Percentiles rank a stretch among this genome's conserved stretches.
These are phyloP conservation scores for Sparassis latifolia DNA, from an alignment of 1,284 basidiomycete genomes.

Conservation along the genomic window DNA sequence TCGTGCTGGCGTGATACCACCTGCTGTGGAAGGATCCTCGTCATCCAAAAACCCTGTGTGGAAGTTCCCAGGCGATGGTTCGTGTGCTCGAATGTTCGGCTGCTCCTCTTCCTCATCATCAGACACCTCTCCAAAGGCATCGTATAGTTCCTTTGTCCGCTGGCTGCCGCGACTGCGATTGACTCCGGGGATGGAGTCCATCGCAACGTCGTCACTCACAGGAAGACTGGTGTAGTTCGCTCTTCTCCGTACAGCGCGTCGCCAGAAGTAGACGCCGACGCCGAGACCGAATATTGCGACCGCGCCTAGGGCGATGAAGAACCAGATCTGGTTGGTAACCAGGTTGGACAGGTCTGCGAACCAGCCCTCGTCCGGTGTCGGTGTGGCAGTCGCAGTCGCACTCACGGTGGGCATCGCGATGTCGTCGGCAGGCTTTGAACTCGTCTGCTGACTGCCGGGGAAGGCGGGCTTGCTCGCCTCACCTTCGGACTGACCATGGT, in stretches of 20 bases:
- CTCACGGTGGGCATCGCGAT: constrained; percentile 15
- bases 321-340: constrained; percentile 75
- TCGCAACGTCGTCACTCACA: constrained; percentile 64
- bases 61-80: constrained; percentile 27
- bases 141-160: constrained; percentile 80
- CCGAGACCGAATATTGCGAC: constrained; percentile 68
- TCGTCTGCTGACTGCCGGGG: constrained; percentile 25
- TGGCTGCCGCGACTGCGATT: constrained; percentile 27
- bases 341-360: constrained; percentile 79
- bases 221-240: constrained; percentile 66
- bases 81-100: constrained; percentile 38
- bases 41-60: constrained; percentile 66
- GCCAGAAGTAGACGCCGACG: constrained; percentile 64
- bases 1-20: constrained; percentile 25
- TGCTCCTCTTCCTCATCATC: constrained; percentile 70
- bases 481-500: constrained; percentile 71
- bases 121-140: constrained; percentile 84
- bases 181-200: constrained; percentile 48
- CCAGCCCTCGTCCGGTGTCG: constrained; percentile 80
- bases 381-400: constrained; percentile 33
- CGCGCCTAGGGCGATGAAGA: constrained; percentile 69
- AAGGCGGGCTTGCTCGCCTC: constrained; percentile 67
- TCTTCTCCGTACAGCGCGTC: constrained; percentile 45
- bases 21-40: constrained; percentile 43
- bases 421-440: constrained; percentile 27